Evolutionary conservation across 2,329 filamentous ascomycete species (phyloP).

Genomic region (Sporothrix mexicana): DNA sequence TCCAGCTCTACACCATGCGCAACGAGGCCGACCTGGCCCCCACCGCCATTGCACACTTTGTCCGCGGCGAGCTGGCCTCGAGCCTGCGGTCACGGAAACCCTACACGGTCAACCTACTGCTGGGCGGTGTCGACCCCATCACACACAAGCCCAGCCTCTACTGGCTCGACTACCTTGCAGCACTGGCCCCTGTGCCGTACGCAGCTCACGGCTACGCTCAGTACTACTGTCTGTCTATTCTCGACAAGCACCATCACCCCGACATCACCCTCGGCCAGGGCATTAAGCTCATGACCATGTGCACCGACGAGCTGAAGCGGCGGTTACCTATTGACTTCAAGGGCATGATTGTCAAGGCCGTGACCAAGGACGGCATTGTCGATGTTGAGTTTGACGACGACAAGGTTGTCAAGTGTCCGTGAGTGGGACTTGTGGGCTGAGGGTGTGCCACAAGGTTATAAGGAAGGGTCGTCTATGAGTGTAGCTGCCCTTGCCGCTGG

Average conservation of each 20-base stretch:
- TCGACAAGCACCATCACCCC: slow-evolving; percentile 98
- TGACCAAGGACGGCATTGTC: slow-evolving; percentile 90
- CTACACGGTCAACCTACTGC: slow-evolving; percentile 94
- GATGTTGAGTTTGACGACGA: slow-evolving; percentile 87
- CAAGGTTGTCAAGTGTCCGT: slow-evolving; percentile 69
- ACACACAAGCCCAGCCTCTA: slow-evolving; percentile 89
- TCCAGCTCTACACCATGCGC: slow-evolving; percentile 97
- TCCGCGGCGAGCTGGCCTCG: slow-evolving; percentile 89
- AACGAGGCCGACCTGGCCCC: slow-evolving; percentile 93
- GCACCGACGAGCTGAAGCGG: slow-evolving; percentile 95
- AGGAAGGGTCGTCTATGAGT: neutral
- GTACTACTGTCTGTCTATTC: slow-evolving; percentile 97
- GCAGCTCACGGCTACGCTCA: slow-evolving; percentile 98
- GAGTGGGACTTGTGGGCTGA: slow-evolving; percentile 12
- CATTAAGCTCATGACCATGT: slow-evolving; percentile 90
- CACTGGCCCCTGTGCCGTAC: slow-evolving; percentile 86
- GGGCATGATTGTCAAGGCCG: slow-evolving; percentile 90
- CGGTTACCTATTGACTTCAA: slow-evolving; percentile 99
- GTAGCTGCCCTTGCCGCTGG: neutral
- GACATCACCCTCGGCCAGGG: slow-evolving; percentile 89
- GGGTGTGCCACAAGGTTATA: too few relatives aligned
- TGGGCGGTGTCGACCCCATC: slow-evolving; percentile 92
- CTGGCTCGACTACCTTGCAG: slow-evolving; percentile 97
- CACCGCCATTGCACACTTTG: slow-evolving; percentile 87
- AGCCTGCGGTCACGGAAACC: slow-evolving; percentile 90